Conservation (phyloP, 495 filamentous ascomycete species). For the Lasiosphaeris hirsuta region DNA sequence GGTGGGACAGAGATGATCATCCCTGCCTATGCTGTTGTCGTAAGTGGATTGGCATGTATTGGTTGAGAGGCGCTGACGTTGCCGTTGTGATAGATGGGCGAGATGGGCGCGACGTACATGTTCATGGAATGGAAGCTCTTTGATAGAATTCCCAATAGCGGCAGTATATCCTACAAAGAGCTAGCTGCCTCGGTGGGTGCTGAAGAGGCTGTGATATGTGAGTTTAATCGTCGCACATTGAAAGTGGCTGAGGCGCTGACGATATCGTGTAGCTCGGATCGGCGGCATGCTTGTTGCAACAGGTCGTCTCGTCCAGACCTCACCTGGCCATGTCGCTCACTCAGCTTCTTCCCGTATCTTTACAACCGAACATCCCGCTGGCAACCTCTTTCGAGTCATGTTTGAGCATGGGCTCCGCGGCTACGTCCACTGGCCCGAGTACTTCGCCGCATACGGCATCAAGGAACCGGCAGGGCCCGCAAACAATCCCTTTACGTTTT, state of each 20-base stretch:
- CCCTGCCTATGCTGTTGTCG: neutral
- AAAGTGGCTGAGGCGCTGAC: neutral
- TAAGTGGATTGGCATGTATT: neutral
- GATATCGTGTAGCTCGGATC: constrained; percentile 12
- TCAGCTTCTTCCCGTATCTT: constrained; percentile 19
- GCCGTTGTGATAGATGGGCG: neutral
- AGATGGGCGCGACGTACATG: constrained; percentile 11
- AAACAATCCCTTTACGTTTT: constrained; percentile 14
- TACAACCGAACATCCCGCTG: constrained; percentile 15
- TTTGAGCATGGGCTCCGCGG: constrained; percentile 15
- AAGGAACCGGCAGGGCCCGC: constrained; percentile 10
- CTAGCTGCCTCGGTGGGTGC: constrained; percentile 1
- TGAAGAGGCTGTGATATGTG: constrained; percentile 6
- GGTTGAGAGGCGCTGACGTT: no score
- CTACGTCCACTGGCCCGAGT: constrained; percentile 17
- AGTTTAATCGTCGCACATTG: neutral
- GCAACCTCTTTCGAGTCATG: constrained; percentile 14
- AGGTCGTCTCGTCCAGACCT: constrained; percentile 20
- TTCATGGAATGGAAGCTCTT: constrained; percentile 11
- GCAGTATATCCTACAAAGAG: constrained; percentile 10
- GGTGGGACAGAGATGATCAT: constrained; percentile 9
- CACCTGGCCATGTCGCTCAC: constrained; percentile 19
- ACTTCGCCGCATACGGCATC: constrained; percentile 13
- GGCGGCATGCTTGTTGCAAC: constrained; percentile 27
- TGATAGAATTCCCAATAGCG: constrained; percentile 3